phyloP scores from a whole-genome alignment of 192 early-diverging fungal genomes.

The Coemansia sp. region DNA sequence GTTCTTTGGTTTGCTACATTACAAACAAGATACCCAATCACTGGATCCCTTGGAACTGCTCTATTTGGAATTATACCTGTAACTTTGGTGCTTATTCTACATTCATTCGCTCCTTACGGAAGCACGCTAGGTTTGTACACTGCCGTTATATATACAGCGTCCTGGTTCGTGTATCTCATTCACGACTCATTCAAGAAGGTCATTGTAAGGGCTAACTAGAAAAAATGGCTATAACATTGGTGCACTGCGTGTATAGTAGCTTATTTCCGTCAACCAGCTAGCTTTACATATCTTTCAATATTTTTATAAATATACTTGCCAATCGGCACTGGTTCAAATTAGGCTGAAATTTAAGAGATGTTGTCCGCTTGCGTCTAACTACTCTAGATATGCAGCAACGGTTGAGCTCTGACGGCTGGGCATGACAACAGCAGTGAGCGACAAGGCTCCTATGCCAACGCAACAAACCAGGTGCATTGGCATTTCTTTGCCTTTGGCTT shows the following conservation, averaged over 20 bases:
- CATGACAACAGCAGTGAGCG: no score
- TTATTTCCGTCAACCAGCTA: not conserved
- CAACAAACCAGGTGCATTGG: no score
- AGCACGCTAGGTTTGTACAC: not conserved
- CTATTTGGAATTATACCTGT: not conserved
- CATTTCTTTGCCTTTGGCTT: no score
- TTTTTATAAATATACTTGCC: not conserved
- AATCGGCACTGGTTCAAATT: not conserved
- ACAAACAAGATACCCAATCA: not conserved
- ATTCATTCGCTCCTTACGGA: not conserved
- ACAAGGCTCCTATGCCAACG: no score
- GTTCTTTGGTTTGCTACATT: not conserved
- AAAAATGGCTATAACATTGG: not conserved
- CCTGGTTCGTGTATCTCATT: not conserved
- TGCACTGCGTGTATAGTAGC: not conserved
- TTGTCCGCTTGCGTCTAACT: no score
- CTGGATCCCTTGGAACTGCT: not conserved
- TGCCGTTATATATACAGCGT: not conserved
- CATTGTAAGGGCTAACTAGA: not conserved
- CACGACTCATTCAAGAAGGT: not conserved
- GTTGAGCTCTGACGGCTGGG: no score
- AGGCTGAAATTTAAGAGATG: no score
- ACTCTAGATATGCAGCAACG: no score
- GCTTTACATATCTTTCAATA: not conserved
- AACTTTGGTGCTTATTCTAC: not conserved